These are phyloP conservation scores for Capsicum baccatum DNA, from an alignment of 257 asterid genomes.

Conservation along the genomic window DNA sequence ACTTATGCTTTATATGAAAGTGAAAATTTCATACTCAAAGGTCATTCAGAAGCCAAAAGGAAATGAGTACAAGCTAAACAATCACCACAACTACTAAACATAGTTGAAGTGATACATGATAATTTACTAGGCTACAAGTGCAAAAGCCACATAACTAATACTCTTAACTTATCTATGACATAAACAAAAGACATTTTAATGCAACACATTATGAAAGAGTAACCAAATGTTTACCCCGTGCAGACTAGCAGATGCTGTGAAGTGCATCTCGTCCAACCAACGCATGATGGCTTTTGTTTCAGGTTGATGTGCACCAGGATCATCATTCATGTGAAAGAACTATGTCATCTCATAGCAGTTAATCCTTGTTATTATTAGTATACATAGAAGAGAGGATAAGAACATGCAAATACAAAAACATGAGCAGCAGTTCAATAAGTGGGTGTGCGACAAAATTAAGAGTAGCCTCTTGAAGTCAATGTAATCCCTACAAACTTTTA, in stretches of 20 bases:
- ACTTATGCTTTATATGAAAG: conserved; percentile 12
- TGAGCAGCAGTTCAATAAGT: not conserved
- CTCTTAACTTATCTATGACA: not conserved
- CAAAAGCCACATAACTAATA: not conserved
- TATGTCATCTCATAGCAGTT: conserved; percentile 70
- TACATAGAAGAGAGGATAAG: not conserved
- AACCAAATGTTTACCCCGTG: conserved; percentile 73
- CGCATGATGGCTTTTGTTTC: conserved; percentile 95
- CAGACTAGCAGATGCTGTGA: conserved; percentile 93
- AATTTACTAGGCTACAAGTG: not conserved
- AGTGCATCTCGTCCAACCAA: conserved; percentile 74
- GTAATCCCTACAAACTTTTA: not conserved
- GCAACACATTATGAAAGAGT: conserved; percentile 18
- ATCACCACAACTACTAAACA: not conserved
- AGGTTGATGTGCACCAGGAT: conserved; percentile 78
- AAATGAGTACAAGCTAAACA: not conserved
- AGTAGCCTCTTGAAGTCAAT: not conserved
- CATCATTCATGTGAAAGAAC: conserved; percentile 93
- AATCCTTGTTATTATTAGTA: conserved; percentile 39
- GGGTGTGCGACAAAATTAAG: not conserved
- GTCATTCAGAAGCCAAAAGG: conserved; percentile 4
- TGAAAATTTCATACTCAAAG: not conserved
- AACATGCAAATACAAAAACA: not conserved
- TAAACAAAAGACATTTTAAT: not conserved
- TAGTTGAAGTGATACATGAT: not conserved